Base-by-base conservation (phyloP, 257 asterid species). In the Leonotis leonurus region DNA sequence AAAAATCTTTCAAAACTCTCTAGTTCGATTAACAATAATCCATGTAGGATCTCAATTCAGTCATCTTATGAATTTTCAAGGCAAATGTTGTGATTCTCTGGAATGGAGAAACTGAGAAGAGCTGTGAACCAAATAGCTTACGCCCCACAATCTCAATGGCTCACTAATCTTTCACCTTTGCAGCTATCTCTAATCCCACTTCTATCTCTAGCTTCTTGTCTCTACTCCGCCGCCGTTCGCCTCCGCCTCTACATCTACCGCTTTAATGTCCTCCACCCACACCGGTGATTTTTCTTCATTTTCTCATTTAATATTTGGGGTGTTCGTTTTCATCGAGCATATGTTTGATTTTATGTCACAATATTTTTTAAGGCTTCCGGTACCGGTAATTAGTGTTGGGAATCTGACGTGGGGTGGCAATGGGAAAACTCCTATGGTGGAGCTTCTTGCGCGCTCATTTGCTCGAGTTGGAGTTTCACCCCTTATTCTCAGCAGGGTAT, bases 391-490 rank as follows among this genome's bases (percentile, higher is more conserved):
- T 32, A 80, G 97, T 65, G 95, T 92, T 27, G 99, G 99, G 62
- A 92, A 92, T 80, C 72, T 92, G 82, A 92, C 99, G 18, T 89
- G 99, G 99, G 99, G 99, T 70, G 97, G 99, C 78, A 92, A 88
- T 37, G 99, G 99, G 41, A 92, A 92, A 79, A 92, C 99, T 50
- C 99, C 99, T 1, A 92, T 92, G 97, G 99, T 81, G 61, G 97
- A 89, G 74, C 87, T 77, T 63, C 76, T 92, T 18, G 87, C 99
- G 2, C 84, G 94, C 62, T 77, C 78, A 16, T 74, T 92, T 8
- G 70, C 80, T 26, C 70, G 56, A 71, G 37, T 54, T 9, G 84
- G 84, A 62, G 73, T 80, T 74, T 76, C 93, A 8, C 93, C 99
- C 18, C 95, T 92, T 57, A 81, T 89, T 70, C 89, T 92, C 3